A percentile compares a stretch with the other conserved stretches of the same genome.
Evolutionary conservation across 192 early-diverging fungal genomes (phyloP).

Genomic region (Backusella tarrabulga): DNA sequence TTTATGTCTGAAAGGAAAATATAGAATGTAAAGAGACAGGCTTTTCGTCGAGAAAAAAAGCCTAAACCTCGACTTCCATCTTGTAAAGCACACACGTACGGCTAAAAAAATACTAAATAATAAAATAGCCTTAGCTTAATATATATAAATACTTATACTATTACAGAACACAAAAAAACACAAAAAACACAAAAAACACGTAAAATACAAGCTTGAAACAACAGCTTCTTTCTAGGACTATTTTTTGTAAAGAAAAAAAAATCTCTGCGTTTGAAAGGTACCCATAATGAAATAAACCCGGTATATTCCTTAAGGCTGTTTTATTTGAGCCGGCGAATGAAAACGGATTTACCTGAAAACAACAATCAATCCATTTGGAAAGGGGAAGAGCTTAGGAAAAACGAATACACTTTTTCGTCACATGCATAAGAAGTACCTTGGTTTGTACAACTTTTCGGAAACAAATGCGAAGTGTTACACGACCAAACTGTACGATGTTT

Average conservation of each 20-base stretch:
- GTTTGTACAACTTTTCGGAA: background rate
- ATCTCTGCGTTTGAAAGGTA: background rate
- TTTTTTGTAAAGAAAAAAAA: background rate
- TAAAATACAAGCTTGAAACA: too few species aligned
- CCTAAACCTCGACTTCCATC: too few species aligned
- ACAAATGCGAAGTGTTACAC: background rate
- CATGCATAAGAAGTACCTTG: background rate
- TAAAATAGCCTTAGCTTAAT: too few species aligned
- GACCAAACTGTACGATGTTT: background rate
- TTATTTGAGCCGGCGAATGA: constrained; percentile 5
- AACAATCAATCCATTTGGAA: background rate
- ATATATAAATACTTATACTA: too few species aligned
- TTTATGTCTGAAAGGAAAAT: too few species aligned
- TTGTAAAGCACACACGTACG: too few species aligned
- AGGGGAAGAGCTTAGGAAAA: background rate
- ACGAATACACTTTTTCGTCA: background rate
- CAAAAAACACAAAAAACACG: background rate
- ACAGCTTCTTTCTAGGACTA: background rate
- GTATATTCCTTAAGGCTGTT: background rate
- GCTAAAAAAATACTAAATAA: too few species aligned
- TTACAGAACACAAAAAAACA: background rate
- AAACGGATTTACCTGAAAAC: background rate
- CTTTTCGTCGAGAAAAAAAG: too few species aligned
- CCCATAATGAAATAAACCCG: background rate
- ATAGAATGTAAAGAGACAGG: too few species aligned